Evolutionary conservation across 2,329 filamentous ascomycete genomes (phyloP), one percentile per base, ranked within the genome.

Genomic region (Fusarium sp.): DNA sequence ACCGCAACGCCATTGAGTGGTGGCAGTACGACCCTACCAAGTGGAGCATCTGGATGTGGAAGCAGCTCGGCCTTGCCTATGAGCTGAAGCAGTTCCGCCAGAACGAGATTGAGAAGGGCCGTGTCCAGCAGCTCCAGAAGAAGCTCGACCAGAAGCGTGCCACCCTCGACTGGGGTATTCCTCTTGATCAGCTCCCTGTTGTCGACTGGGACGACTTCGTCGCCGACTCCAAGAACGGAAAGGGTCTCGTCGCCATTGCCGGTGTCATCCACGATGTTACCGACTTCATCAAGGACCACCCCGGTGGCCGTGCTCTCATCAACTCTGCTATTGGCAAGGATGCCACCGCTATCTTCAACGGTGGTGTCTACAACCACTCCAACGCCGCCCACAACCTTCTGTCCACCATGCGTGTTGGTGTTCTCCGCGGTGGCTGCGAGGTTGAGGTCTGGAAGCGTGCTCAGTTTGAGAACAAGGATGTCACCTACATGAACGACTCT

Each of bases 371-470:
- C 87, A 90, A 93, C 82, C 94, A 97, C 87, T 95, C 92, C 82
- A 97, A 97, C 85, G 94, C 94, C 65, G 94, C 94, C 38, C 94
- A 97, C 88, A 97, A 97, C 86, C 85, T 97, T 70, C 89, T 97
- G 73, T 95, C 93, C 9, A 97, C 94, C 76, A 97, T 97, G 94
- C 90, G 94, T 77, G 92, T 97, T 15, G 94, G 94, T 83, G 94
- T 97, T 58, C 92, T 97, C 73, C 93, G 94, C 62, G 94, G 94
- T 74, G 94, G 94, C 50, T 95, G 93, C 82, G 94, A 97, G 83
- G 94, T 97, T 32, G 94, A 97, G 88, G 95, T 97, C 84, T 97
- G 94, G 94, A 97, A 97, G 90, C 92, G 94, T 47, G 91, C 93
- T 66, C 93, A 95, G 83, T 90, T 91, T 78, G 93, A 95, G 85